Conservation (phyloP, 768 basidiomycete species). For the Leccinum subgranulosum region DNA sequence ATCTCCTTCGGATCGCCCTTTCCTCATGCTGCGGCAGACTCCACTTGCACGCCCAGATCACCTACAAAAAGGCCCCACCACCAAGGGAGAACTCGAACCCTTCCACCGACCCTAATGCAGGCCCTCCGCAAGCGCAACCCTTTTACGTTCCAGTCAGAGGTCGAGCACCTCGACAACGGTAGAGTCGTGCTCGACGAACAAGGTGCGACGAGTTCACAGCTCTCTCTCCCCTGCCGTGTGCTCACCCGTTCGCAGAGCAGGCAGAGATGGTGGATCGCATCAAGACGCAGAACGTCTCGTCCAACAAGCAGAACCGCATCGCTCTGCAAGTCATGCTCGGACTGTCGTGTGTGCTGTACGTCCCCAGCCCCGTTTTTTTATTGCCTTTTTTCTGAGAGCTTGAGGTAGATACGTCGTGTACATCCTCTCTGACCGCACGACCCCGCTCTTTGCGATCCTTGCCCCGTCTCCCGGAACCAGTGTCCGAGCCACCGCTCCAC, state of each 20-base stretch:
- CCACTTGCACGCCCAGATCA: neutral
- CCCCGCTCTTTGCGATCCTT: conserved; percentile 47
- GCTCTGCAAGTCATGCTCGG: conserved; percentile 41
- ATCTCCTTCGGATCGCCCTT: neutral
- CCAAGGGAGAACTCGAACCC: neutral
- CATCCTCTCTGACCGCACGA: conserved; percentile 41
- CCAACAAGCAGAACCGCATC: conserved; percentile 40
- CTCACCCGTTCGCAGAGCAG: conserved; percentile 46
- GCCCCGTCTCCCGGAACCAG: conserved; percentile 24
- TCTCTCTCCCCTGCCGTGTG: neutral
- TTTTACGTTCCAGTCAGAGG: conserved; percentile 37
- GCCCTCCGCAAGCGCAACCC: conserved; percentile 44
- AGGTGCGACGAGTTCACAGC: conserved; percentile 31
- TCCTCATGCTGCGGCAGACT: neutral
- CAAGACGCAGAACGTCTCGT: conserved; percentile 40
- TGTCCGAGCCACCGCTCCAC: conserved; percentile 24
- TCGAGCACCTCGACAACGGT: conserved; percentile 27
- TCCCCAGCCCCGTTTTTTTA: neutral
- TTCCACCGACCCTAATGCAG: conserved; percentile 17
- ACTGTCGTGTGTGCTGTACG: conserved; percentile 48
- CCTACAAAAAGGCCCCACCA: conserved; percentile 9
- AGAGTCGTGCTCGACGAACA: conserved; percentile 49
- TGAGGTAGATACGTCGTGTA: conserved; percentile 46
- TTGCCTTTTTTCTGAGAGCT: conserved; percentile 6
- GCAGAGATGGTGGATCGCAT: conserved; percentile 53